These are phyloP conservation scores for Chrysoporthe austroafricana DNA, from an alignment of 2,329 filamentous ascomycete genomes.

Conservation along the genomic window DNA sequence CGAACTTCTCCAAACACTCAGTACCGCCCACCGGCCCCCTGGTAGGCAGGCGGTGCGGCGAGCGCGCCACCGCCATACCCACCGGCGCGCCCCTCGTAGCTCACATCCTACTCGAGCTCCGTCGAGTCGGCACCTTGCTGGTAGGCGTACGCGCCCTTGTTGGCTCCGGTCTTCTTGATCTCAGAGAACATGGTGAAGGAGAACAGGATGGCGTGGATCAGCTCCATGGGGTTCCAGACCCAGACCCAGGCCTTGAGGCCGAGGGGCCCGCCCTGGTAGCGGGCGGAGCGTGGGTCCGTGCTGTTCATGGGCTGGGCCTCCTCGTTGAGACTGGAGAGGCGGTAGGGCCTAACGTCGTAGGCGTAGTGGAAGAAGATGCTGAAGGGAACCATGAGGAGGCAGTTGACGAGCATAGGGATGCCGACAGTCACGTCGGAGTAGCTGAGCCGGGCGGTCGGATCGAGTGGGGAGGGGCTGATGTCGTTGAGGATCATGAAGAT, in stretches of 20 bases:
- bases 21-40: too few relatives aligned
- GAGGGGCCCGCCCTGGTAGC: slow-evolving; percentile 31
- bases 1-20: too few relatives aligned
- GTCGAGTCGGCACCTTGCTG: background rate
- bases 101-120: background rate
- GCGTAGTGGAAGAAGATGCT: slow-evolving; percentile 33
- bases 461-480: slow-evolving; percentile 25
- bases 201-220: slow-evolving; percentile 16
- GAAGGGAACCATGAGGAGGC: slow-evolving; percentile 35
- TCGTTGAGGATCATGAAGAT: slow-evolving; percentile 32
- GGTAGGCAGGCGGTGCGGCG: background rate
- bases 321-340: slow-evolving; percentile 21
- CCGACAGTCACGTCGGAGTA: slow-evolving; percentile 34
- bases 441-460: slow-evolving; percentile 31
- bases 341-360: slow-evolving; percentile 32
- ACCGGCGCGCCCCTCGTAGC: background rate
- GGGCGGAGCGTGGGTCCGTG: slow-evolving; percentile 19
- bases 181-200: slow-evolving; percentile 15
- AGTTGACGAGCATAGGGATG: slow-evolving; percentile 33
- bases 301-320: slow-evolving; percentile 20
- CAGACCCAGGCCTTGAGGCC: slow-evolving; percentile 28
- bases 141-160: background rate
- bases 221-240: slow-evolving; percentile 29
- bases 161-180: background rate
- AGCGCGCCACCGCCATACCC: background rate